A percentile compares a stretch with the other conserved stretches of the same genome.
Conservation (phyloP, 306 rosid species). For the Lablab purpureus region DNA sequence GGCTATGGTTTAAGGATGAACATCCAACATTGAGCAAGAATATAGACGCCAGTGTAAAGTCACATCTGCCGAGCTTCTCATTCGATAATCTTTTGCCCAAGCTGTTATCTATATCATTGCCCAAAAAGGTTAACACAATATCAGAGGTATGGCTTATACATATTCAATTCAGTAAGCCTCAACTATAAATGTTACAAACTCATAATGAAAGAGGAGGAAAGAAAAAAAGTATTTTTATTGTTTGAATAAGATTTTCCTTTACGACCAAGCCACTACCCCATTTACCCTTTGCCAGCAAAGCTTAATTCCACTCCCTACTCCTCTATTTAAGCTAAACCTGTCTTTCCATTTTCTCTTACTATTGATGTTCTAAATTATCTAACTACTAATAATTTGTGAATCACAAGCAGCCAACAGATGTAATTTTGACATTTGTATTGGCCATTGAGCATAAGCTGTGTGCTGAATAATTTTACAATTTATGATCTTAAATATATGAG, state of each 20-base stretch:
- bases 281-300: slow-evolving; percentile 4
- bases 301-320: background rate
- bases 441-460: slow-evolving; percentile 6
- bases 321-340: background rate
- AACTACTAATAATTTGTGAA: background rate
- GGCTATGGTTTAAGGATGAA: slow-evolving; percentile 54
- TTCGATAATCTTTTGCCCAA: slow-evolving; percentile 69
- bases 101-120: slow-evolving; percentile 62
- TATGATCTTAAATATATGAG: background rate
- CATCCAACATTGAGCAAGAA: slow-evolving; percentile 64
- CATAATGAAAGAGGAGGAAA: background rate
- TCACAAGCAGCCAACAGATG: background rate
- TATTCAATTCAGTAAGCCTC: slow-evolving; percentile 17
- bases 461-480: background rate
- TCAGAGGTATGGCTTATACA: slow-evolving; percentile 25
- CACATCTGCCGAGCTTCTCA: slow-evolving; percentile 78
- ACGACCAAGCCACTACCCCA: slow-evolving; percentile 2
- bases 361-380: background rate
- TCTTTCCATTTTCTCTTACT: background rate
- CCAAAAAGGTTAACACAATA: slow-evolving; percentile 40
- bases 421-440: background rate
- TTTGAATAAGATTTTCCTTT: background rate
- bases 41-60: slow-evolving; percentile 83
- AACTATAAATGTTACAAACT: background rate
- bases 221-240: background rate